Conservation (phyloP, 139 green algal species). For the Tetradesmus lagerheimii region DNA sequence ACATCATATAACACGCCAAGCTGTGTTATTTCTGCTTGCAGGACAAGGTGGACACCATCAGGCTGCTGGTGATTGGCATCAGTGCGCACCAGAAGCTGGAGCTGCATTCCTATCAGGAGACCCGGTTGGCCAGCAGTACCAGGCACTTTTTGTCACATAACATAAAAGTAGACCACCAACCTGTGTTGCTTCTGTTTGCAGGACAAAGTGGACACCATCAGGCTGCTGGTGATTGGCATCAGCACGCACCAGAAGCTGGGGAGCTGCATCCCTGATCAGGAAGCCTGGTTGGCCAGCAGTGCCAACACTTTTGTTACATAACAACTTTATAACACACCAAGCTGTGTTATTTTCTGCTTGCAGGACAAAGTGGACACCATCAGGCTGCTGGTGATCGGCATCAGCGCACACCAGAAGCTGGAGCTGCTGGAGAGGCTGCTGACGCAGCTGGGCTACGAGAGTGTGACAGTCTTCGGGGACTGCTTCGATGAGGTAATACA, state of each 20-base stretch:
- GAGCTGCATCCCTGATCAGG: no score
- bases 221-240: slow-evolving; percentile 53
- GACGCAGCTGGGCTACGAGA: slow-evolving; percentile 84
- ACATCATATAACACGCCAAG: neutral
- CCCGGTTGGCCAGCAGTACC: no score
- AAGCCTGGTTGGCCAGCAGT: no score
- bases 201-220: slow-evolving; percentile 58
- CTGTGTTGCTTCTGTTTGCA: neutral
- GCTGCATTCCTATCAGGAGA: no score
- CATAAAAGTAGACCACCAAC: neutral
- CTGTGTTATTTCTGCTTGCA: neutral
- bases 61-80: slow-evolving; percentile 47
- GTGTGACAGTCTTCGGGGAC: slow-evolving; percentile 90
- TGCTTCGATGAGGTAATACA: slow-evolving; percentile 92
- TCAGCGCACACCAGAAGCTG: slow-evolving; percentile 87
- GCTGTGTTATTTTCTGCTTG: neutral
- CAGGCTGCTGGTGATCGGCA: slow-evolving; percentile 52
- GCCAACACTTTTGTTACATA: no score
- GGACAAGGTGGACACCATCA: slow-evolving; percentile 51
- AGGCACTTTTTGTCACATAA: no score
- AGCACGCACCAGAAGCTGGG: slow-evolving; percentile 89
- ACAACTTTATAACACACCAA: neutral
- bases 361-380: slow-evolving; percentile 59
- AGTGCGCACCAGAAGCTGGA: slow-evolving; percentile 90
- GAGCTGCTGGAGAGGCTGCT: slow-evolving; percentile 82